Base-by-base conservation (phyloP, 345 rosid species). In the Ceriops zippeliana region DNA sequence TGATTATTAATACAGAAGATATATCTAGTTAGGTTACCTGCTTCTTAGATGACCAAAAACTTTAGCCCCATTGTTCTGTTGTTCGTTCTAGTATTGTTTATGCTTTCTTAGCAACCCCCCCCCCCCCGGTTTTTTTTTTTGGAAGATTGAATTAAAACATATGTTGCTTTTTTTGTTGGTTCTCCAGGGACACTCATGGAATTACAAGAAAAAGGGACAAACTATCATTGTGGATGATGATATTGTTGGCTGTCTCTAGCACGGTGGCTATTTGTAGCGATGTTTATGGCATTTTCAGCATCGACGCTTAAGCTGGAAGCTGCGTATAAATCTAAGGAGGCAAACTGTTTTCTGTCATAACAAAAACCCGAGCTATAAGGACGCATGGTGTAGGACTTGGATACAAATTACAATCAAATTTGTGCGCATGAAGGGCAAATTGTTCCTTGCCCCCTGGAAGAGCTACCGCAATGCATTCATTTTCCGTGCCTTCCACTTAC, bases 251-350 rank as follows among this genome's bases (percentile, higher is more conserved):
- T 8, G 72, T 81, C 62, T 75, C 84, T n/a, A 88, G 93, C 77
- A 75, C 72, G 5, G 85, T 77, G 63, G 87, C 93, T 34, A 74
- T 88, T n/a, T 78, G 74, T n/a, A 88, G 84, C 57, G 89, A 86
- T 34, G 74, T 84, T 13, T 83, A 81, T 61, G 71, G 85, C 75
- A 42, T 83, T 49, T 77, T 84, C 58, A 64, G 52, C 37, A 35
- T 22, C 31, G 79, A 69, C 5, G 5, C 51, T 26, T 65, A 69
- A 72, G 53, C 62, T 31, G 72, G 76, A 75, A 56, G 73, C 82
- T 81, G 61, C 76, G 52, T 6, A 27, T 15, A 64, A 28, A 13
- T 42, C 49, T 42, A 19, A 13, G 30, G 22, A 49, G 56, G 71
- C 63, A 51, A 28, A 46, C 61, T 47, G 11, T 46, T 37, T 31